Conservation (phyloP, 768 basidiomycete species). For the Panellus pusillus region DNA sequence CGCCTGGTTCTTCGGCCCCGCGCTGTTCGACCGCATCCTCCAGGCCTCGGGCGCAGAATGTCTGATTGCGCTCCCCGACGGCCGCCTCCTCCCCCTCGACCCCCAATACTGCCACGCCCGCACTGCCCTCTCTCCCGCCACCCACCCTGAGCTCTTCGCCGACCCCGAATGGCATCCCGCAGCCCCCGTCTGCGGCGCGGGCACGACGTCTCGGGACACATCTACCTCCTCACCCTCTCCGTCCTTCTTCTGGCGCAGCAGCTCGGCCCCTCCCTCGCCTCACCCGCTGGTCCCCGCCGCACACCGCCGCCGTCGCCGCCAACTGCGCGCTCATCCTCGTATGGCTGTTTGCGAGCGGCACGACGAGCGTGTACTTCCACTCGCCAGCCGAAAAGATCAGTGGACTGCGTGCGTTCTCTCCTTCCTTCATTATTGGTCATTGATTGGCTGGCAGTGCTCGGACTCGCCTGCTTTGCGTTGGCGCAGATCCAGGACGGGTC, state of each 20-base stretch:
- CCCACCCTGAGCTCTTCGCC: conserved; percentile 67
- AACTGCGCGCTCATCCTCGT: conserved; percentile 52
- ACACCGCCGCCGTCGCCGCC: conserved; percentile 47
- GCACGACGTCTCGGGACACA: conserved; percentile 92
- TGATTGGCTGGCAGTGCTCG: conserved; percentile 22
- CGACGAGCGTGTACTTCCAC: conserved; percentile 92
- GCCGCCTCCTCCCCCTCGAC: conserved; percentile 54
- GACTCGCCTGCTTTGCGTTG: conserved; percentile 19
- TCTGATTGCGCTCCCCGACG: conserved; percentile 60
- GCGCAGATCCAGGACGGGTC: conserved; percentile 15
- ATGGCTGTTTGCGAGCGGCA: conserved; percentile 74
- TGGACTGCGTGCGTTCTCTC: conserved; percentile 67
- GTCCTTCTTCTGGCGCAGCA: conserved; percentile 79
- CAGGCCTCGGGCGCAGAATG: conserved; percentile 76
- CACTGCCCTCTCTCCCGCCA: conserved; percentile 50
- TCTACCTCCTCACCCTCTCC: conserved; percentile 84
- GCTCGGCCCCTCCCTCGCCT: conserved; percentile 54
- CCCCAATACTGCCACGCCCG: conserved; percentile 54
- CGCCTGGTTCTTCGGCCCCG: conserved; percentile 86
- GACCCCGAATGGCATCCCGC: conserved; percentile 43
- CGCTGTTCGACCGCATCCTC: conserved; percentile 67
- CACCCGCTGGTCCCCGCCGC: conserved; percentile 40
- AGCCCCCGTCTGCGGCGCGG: conserved; percentile 72
- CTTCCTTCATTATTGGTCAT: background rate
- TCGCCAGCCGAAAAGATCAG: conserved; percentile 83